Conservation (phyloP, 306 rosid genomes). For the Trifolium repens region DNA sequence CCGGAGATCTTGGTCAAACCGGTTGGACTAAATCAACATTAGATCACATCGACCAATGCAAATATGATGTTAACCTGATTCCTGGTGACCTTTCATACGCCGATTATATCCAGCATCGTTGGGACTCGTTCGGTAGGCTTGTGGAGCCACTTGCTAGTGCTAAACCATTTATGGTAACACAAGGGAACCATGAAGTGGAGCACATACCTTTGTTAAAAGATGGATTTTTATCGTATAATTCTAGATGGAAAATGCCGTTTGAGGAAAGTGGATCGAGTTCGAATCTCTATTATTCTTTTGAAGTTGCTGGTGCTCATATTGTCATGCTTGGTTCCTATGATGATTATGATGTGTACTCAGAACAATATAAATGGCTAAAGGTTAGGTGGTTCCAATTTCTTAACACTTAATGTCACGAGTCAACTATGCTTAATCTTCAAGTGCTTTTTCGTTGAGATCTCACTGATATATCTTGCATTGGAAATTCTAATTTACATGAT, state of each 20-base stretch:
- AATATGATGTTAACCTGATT: constrained; percentile 79
- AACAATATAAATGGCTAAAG: constrained; percentile 91
- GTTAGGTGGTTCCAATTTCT: constrained; percentile 49
- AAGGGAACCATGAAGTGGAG: constrained; percentile 93
- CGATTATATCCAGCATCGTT: constrained; percentile 71
- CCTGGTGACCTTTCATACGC: constrained; percentile 98
- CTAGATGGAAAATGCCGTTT: constrained; percentile 95
- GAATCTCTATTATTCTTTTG: constrained; percentile 91
- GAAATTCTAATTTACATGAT: not conserved
- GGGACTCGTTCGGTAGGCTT: constrained; percentile 90
- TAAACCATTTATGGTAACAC: constrained; percentile 97
- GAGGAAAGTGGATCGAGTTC: constrained; percentile 88
- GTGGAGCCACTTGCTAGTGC: constrained; percentile 95
- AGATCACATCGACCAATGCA: constrained; percentile 75
- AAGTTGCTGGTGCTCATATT: constrained; percentile 75
- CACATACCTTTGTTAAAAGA: constrained; percentile 62
- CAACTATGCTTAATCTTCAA: too few species aligned
- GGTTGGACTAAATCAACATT: constrained; percentile 92
- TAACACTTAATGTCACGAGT: too few species aligned
- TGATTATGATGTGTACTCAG: constrained; percentile 74
- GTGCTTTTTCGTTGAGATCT: not conserved
- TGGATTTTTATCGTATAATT: constrained; percentile 76
- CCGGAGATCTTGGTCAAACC: constrained; percentile 92
- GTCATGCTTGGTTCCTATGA: constrained; percentile 93
- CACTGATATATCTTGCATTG: not conserved